A percentile compares a stretch with the other conserved stretches of the same genome.
These are phyloP conservation scores for Saposhnikovia divaricata DNA, from an alignment of 129 eudicot species.

Conservation along the genomic window DNA sequence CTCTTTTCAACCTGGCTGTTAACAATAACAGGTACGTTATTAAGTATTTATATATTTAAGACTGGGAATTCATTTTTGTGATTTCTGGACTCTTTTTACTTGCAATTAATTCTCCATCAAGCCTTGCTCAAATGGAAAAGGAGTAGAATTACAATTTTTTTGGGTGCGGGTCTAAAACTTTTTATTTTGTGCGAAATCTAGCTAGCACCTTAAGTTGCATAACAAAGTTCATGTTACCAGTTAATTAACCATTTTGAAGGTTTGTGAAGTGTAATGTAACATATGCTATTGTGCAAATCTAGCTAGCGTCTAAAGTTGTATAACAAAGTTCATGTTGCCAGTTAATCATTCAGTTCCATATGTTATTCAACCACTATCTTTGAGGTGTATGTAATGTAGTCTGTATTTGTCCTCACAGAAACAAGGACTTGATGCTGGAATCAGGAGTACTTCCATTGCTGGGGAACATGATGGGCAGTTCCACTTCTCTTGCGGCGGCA, in stretches of 20 bases:
- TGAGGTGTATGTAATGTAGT: background rate
- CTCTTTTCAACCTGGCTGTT: conserved; percentile 89
- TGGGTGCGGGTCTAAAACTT: background rate
- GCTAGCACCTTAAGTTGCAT: background rate
- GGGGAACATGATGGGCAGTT: conserved; percentile 44
- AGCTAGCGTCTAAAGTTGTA: background rate
- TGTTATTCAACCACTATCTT: background rate
- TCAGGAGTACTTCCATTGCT: conserved; percentile 59
- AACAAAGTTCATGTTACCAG: background rate
- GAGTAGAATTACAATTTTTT: background rate
- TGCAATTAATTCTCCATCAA: background rate
- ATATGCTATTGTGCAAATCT: background rate
- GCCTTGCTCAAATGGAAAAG: background rate
- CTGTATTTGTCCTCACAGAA: conserved; percentile 44
- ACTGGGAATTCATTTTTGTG: background rate
- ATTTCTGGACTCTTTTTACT: background rate
- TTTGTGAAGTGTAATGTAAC: background rate
- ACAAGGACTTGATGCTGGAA: conserved; percentile 83
- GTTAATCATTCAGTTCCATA: background rate
- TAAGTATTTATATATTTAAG: background rate
- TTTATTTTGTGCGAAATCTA: background rate
- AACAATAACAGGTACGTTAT: conserved; percentile 72
- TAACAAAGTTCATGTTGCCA: background rate
- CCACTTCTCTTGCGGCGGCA: conserved; percentile 51
- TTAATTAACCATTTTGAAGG: background rate